phyloP scores from a whole-genome alignment of 2,329 filamentous ascomycete genomes.

The Pseudofabraea citricarpa region DNA sequence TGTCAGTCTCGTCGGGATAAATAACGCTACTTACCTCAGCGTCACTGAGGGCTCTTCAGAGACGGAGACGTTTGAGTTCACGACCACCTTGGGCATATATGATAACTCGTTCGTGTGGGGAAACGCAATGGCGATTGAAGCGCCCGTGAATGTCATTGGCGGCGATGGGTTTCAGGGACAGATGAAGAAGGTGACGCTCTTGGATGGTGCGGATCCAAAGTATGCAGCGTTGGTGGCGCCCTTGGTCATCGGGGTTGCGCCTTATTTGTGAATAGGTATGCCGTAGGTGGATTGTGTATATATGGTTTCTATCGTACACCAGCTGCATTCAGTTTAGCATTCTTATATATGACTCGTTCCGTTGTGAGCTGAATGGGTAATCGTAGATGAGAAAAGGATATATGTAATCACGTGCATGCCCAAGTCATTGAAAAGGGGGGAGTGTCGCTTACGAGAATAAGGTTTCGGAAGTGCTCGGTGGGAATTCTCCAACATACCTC shows the following conservation, averaged over 20 bases:
- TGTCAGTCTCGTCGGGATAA: constrained; percentile 29
- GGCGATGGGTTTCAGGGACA: constrained; percentile 14
- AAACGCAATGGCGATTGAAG: constrained; percentile 19
- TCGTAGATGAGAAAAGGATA: too few species aligned
- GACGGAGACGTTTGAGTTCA: constrained; percentile 15
- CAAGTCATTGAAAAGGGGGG: too few species aligned
- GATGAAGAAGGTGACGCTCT: constrained; percentile 14
- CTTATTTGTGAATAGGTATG: neutral
- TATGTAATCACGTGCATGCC: too few species aligned
- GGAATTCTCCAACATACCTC: neutral
- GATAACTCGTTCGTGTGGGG: constrained; percentile 15
- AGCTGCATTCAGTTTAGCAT: too few species aligned
- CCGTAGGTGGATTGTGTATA: too few species aligned
- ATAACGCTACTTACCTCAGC: constrained; percentile 30
- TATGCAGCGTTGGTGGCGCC: constrained; percentile 9
- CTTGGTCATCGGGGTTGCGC: constrained; percentile 10
- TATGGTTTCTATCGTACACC: too few species aligned
- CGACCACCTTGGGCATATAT: constrained; percentile 12
- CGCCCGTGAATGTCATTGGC: constrained; percentile 15
- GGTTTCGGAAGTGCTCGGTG: neutral
- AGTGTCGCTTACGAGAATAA: too few species aligned
- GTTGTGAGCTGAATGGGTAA: too few species aligned
- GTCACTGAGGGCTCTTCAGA: constrained; percentile 7
- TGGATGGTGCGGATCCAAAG: constrained; percentile 9
- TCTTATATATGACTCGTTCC: too few species aligned